These are phyloP conservation scores for Aureobasidium sp. DNA, from an alignment of 2,329 filamentous ascomycete species.

Conservation along the genomic window DNA sequence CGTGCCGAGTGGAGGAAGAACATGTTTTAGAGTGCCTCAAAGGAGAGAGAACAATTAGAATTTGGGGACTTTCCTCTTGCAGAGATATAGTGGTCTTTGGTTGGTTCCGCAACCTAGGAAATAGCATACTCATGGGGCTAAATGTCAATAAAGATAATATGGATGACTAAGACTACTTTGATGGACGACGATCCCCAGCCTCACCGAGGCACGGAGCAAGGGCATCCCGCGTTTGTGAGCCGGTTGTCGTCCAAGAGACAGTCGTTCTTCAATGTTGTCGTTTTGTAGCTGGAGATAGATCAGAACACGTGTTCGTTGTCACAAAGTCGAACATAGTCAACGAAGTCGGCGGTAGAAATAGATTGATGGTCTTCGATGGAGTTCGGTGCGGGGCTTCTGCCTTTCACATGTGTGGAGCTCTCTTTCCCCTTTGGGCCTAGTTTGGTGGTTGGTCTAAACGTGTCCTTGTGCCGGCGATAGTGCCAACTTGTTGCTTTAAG, in stretches of 20 bases:
- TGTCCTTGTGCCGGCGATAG: constrained; percentile 11
- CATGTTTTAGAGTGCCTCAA: background rate
- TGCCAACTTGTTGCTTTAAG: constrained; percentile 3
- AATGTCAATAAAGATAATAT: background rate
- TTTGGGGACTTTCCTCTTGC: no score
- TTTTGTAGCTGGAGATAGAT: no score
- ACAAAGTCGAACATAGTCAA: background rate
- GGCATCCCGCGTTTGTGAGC: background rate
- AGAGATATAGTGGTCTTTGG: no score
- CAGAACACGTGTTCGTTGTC: no score
- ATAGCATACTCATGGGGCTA: no score
- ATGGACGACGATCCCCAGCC: background rate
- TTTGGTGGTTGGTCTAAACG: background rate
- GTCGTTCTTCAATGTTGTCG: no score
- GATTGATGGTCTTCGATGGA: background rate
- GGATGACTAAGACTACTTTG: constrained; percentile 4
- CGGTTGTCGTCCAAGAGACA: background rate
- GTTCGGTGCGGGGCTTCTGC: background rate
- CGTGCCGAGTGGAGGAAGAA: background rate
- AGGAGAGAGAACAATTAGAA: background rate
- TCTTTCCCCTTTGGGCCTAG: background rate
- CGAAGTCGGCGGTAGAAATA: background rate
- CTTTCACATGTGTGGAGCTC: background rate
- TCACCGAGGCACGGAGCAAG: background rate
- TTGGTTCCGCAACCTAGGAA: no score